Evolutionary conservation across 2,329 filamentous ascomycete species (phyloP).

Genomic region (Xylaria sp.): DNA sequence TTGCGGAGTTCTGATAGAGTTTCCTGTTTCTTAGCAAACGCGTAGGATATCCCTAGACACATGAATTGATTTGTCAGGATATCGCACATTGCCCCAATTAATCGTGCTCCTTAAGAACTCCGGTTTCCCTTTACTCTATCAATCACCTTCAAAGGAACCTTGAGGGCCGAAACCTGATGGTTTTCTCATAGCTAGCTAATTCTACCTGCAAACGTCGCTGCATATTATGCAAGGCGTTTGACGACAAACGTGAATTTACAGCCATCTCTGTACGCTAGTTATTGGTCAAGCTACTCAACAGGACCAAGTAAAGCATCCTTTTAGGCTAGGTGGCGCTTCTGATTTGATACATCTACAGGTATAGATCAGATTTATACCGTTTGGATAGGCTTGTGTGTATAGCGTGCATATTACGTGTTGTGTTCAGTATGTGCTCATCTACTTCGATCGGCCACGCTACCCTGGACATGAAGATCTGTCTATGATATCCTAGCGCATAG

Average conservation of each 20-base stretch:
- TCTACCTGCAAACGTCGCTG: background rate
- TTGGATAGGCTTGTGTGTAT: background rate
- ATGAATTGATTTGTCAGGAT: slow-evolving; percentile 9
- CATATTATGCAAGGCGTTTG: background rate
- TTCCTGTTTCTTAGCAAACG: slow-evolving; percentile 31
- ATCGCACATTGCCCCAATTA: background rate
- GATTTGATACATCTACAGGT: too few species aligned
- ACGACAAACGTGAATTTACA: background rate
- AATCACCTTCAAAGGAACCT: background rate
- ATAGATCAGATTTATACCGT: background rate
- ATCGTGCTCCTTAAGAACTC: background rate
- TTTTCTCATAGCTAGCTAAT: too few species aligned
- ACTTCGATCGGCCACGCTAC: background rate
- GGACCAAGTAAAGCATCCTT: background rate
- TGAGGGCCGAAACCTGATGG: too few species aligned
- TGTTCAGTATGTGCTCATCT: background rate
- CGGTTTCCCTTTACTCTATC: background rate
- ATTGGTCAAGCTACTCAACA: too few species aligned
- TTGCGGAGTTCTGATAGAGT: slow-evolving; percentile 28
- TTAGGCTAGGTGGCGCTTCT: too few species aligned
- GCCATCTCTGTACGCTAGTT: too few species aligned
- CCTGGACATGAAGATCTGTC: too few species aligned
- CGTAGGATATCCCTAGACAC: slow-evolving; percentile 32
- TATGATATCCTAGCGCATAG: too few species aligned
- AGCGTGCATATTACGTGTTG: background rate